phyloP scores from a whole-genome alignment of 1,284 basidiomycete genomes.

The Xerocomus amazonicus region DNA sequence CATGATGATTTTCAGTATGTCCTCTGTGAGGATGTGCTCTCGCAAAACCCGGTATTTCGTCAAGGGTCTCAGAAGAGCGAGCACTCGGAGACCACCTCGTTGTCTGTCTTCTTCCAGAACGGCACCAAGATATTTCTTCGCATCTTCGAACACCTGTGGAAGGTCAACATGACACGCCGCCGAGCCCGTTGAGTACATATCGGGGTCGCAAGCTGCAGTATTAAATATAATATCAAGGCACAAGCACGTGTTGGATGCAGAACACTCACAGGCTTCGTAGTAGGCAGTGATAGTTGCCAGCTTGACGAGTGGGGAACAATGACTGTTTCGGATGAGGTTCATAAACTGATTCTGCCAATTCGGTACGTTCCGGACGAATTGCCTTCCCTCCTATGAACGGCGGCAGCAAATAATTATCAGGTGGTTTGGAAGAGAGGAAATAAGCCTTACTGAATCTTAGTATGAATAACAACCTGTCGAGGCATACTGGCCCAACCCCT shows the following conservation, averaged over 20 bases:
- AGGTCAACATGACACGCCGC: not conserved
- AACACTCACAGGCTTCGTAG: conserved; percentile 22
- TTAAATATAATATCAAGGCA: no score
- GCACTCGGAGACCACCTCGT: conserved; percentile 18
- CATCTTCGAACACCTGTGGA: conserved; percentile 5
- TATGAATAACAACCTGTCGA: conserved; percentile 19
- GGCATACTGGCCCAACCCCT: conserved; percentile 18
- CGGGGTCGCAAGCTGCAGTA: conserved; percentile 8
- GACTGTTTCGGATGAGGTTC: conserved; percentile 8
- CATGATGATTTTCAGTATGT: conserved; percentile 17
- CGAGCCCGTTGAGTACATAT: not conserved
- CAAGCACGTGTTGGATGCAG: not conserved
- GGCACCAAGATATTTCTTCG: conserved; percentile 3
- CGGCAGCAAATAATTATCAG: not conserved
- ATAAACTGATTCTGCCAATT: conserved; percentile 12
- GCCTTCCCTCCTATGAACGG: conserved; percentile 24
- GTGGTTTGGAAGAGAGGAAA: not conserved
- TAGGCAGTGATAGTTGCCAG: conserved; percentile 25
- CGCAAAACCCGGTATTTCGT: conserved; percentile 15
- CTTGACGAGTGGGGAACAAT: conserved; percentile 11
- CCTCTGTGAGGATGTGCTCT: conserved; percentile 12
- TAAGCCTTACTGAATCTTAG: not conserved
- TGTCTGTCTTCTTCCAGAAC: conserved; percentile 16
- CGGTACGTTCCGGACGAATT: conserved; percentile 12
- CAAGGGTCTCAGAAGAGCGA: conserved; percentile 23